Percentiles rank a stretch among this genome's conserved stretches.
These are phyloP conservation scores for Forsythia viridissima DNA, from an alignment of 257 asterid genomes.

Conservation along the genomic window DNA sequence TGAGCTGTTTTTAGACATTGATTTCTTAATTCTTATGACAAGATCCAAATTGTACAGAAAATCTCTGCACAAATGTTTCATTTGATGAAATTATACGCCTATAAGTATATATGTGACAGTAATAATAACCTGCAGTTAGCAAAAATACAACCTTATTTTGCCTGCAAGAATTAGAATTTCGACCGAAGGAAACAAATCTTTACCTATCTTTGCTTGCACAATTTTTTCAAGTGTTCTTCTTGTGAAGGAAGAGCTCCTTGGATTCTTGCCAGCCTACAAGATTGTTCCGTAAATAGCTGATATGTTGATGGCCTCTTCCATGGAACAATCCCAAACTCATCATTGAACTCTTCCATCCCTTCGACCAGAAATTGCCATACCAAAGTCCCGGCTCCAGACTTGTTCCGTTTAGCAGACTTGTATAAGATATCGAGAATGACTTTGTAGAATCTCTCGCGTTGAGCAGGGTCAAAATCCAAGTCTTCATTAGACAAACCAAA, in stretches of 20 bases:
- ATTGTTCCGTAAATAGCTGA: constrained; percentile 74
- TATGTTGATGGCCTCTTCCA: constrained; percentile 72
- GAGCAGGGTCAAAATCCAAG: constrained; percentile 64
- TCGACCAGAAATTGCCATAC: constrained; percentile 94
- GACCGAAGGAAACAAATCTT: background rate
- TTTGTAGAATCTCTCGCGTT: constrained; percentile 72
- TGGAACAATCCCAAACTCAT: constrained; percentile 87
- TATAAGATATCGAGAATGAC: constrained; percentile 66
- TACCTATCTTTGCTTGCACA: constrained; percentile 45
- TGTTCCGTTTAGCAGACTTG: constrained; percentile 70
- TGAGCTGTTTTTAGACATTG: too few relatives aligned
- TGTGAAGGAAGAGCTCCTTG: constrained; percentile 88
- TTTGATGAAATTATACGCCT: background rate
- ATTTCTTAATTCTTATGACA: too few relatives aligned
- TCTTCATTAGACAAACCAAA: constrained; percentile 83
- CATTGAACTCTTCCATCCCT: constrained; percentile 83
- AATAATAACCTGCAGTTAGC: background rate
- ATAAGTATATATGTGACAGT: background rate
- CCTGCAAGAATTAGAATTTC: constrained; percentile 9
- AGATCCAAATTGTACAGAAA: background rate
- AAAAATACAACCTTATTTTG: constrained; percentile 2
- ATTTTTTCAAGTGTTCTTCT: constrained; percentile 51
- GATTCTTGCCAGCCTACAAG: constrained; percentile 76
- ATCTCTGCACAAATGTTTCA: background rate
- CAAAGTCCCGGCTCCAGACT: constrained; percentile 80